phyloP scores from a whole-genome alignment of 768 basidiomycete genomes.

The Lentinula raphanica region DNA sequence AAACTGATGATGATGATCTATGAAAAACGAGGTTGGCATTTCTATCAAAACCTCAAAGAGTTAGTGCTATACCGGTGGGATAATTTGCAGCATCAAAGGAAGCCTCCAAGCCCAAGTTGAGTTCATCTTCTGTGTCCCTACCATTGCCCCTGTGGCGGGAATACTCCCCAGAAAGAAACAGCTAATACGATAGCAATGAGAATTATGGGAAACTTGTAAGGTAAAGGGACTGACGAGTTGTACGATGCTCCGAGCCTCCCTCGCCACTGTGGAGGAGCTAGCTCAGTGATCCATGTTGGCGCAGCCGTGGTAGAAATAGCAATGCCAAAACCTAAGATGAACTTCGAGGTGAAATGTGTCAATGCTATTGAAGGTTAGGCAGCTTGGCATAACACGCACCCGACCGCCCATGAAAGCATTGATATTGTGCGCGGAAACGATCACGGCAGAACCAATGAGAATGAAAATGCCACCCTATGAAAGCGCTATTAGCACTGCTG shows the following conservation, averaged over 20 bases:
- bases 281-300: conserved; percentile 40
- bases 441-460: conserved; percentile 19
- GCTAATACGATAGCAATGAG: conserved; percentile 22
- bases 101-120: conserved; percentile 59
- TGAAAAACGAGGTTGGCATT: background rate
- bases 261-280: conserved; percentile 20
- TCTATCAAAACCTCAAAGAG: background rate
- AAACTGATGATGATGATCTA: conserved; percentile 33
- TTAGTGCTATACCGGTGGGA: conserved; percentile 14
- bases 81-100: conserved; percentile 47
- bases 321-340: conserved; percentile 40
- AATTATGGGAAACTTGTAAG: conserved; percentile 28
- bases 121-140: conserved; percentile 37
- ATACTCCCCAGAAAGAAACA: conserved; percentile 20
- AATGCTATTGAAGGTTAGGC: background rate
- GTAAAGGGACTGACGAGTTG: conserved; percentile 25
- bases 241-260: conserved; percentile 42
- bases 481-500: conserved; percentile 8
- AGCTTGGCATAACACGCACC: conserved; percentile 5
- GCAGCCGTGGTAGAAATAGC: conserved; percentile 43
- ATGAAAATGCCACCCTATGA: conserved; percentile 24
- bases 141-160: conserved; percentile 16
- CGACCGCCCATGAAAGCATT: conserved; percentile 18
- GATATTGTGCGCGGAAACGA: conserved; percentile 22
- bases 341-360: conserved; percentile 17